A percentile compares a stretch with the other conserved stretches of the same genome.
Evolutionary conservation across 345 rosid genomes (phyloP).

Genomic region (Euphorbia pulcherrima): DNA sequence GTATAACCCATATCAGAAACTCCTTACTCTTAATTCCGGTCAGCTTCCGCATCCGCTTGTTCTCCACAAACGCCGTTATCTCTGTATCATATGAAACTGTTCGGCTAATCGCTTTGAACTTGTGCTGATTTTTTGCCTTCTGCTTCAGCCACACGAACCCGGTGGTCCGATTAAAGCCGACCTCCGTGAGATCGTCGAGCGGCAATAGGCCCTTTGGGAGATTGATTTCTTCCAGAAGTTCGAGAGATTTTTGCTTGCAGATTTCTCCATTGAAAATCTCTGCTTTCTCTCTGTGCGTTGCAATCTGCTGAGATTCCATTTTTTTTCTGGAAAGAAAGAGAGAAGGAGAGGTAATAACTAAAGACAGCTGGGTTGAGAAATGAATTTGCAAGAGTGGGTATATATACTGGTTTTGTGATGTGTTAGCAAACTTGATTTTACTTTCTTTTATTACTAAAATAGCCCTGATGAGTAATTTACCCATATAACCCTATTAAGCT

Average conservation of each 20-base stretch:
- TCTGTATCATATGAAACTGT: constrained; percentile 48
- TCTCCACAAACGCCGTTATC: constrained; percentile 48
- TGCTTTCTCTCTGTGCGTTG: constrained; percentile 37
- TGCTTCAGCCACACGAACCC: constrained; percentile 69
- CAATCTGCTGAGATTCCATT: constrained; percentile 33
- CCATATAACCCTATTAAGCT: too few relatives aligned
- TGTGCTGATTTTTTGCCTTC: constrained; percentile 37
- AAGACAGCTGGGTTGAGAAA: too few relatives aligned
- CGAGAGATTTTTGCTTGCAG: constrained; percentile 46
- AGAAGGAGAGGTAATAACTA: not conserved
- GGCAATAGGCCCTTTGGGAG: constrained; percentile 60
- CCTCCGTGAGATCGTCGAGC: constrained; percentile 44
- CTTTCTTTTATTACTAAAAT: not conserved
- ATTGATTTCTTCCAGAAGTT: constrained; percentile 38
- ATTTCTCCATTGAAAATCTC: constrained; percentile 46
- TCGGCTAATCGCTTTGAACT: constrained; percentile 34
- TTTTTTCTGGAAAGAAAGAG: constrained; percentile 1
- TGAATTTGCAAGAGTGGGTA: not conserved
- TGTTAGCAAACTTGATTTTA: not conserved
- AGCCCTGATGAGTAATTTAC: not conserved
- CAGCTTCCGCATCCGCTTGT: constrained; percentile 41
- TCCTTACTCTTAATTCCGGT: constrained; percentile 57
- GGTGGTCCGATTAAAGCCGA: constrained; percentile 43
- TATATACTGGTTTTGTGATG: not conserved
- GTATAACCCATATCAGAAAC: constrained; percentile 51